Evolutionary conservation across 192 early-diverging fungal species (phyloP).

Genomic region (Entophlyctis luteolus): DNA sequence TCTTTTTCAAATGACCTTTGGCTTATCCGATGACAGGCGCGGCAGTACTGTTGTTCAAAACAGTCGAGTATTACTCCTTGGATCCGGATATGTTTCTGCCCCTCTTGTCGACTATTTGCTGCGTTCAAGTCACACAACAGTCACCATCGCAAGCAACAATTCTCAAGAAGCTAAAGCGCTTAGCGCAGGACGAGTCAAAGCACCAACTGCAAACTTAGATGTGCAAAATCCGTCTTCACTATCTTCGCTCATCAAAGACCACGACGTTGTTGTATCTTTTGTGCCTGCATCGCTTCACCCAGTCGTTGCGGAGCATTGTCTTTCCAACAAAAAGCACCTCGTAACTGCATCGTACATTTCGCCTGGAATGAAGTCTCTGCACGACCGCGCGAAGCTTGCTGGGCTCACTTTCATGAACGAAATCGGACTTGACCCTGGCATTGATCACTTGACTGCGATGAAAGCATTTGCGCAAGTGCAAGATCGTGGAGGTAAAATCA

Average conservation of each 20-base stretch:
- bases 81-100: constrained; percentile 88
- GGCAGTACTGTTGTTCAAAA: constrained; percentile 39
- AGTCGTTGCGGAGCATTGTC: constrained; percentile 82
- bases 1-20: constrained; percentile 22
- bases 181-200: constrained; percentile 55
- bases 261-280: constrained; percentile 87
- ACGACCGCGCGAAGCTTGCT: constrained; percentile 73
- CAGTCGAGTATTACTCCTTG: constrained; percentile 68
- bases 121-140: constrained; percentile 46
- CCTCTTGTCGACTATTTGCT: constrained; percentile 87
- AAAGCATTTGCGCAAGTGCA: constrained; percentile 90
- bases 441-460: constrained; percentile 78
- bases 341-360: constrained; percentile 97
- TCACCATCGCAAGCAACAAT: constrained; percentile 81
- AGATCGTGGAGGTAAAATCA: constrained; percentile 72
- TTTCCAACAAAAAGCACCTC: constrained; percentile 87
- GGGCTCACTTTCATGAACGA: constrained; percentile 95
- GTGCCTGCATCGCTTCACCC: constrained; percentile 82
- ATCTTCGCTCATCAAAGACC: constrained; percentile 66
- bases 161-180: constrained; percentile 67
- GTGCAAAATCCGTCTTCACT: constrained; percentile 73
- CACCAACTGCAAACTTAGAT: constrained; percentile 71
- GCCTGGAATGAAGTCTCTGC: constrained; percentile 85
- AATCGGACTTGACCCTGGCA: constrained; percentile 97
- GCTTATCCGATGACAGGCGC: constrained; percentile 6